Percentiles rank a stretch among this genome's conserved stretches.
These are phyloP conservation scores for Zanthoxylum bungeanum DNA, from an alignment of 345 rosid species.

Conservation along the genomic window DNA sequence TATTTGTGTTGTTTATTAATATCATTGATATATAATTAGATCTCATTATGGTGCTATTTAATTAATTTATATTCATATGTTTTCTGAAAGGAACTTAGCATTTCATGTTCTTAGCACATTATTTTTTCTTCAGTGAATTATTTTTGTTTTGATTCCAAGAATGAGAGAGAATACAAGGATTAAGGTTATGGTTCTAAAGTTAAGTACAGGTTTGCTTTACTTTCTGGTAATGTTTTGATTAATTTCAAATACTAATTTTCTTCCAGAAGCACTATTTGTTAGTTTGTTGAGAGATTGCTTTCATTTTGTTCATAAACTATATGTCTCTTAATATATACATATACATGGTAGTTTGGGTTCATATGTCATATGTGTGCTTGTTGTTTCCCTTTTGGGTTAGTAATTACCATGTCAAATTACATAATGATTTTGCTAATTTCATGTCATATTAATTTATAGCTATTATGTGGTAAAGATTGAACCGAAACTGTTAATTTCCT, in stretches of 20 bases:
- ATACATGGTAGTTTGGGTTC: not conserved
- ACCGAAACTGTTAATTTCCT: not conserved
- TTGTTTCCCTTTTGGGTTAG: not conserved
- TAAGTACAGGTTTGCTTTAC: not conserved
- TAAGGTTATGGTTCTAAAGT: not conserved
- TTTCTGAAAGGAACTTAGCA: not conserved
- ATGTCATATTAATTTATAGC: not conserved
- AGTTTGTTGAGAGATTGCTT: not conserved
- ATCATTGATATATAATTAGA: not conserved
- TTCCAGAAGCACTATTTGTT: not conserved
- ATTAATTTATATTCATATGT: not conserved
- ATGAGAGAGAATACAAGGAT: not conserved
- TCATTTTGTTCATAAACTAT: not conserved
- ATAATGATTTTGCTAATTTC: no score
- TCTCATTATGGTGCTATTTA: not conserved
- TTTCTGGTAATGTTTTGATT: not conserved
- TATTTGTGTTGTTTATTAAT: not conserved
- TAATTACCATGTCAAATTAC: not conserved
- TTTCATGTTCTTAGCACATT: slow-evolving; percentile 1
- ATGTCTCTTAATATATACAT: no score
- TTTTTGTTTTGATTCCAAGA: not conserved
- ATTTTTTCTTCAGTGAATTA: not conserved
- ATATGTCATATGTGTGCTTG: not conserved
- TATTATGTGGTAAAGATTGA: not conserved
- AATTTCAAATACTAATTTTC: not conserved